Evolutionary conservation across 768 basidiomycete genomes (phyloP).

Genomic region (Hypsizygus marmoreus): DNA sequence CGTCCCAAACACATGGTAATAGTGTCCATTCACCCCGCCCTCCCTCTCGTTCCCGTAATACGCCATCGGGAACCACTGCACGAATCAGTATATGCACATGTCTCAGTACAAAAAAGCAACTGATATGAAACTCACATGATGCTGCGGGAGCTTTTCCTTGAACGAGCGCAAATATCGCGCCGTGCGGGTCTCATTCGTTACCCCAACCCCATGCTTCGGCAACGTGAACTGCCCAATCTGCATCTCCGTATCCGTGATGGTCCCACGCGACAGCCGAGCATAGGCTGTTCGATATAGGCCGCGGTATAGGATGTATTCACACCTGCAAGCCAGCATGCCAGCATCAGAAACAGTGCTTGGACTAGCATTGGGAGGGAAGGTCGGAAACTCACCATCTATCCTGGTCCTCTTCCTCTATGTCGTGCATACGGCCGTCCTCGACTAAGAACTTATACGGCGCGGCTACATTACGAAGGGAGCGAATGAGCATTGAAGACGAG

Average conservation of each 20-base stretch:
- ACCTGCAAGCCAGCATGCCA: slow-evolving; percentile 49
- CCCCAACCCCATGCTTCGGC: slow-evolving; percentile 54
- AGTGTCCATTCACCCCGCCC: slow-evolving; percentile 70
- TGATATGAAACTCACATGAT: slow-evolving; percentile 56
- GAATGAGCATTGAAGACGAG: slow-evolving; percentile 5
- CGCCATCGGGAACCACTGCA: slow-evolving; percentile 75
- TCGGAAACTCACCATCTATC: slow-evolving; percentile 69
- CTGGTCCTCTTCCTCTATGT: slow-evolving; percentile 72
- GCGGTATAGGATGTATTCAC: slow-evolving; percentile 89
- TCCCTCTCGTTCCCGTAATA: slow-evolving; percentile 57
- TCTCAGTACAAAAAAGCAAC: not conserved
- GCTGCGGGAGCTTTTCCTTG: slow-evolving; percentile 66
- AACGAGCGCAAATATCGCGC: slow-evolving; percentile 68
- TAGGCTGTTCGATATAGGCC: slow-evolving; percentile 81
- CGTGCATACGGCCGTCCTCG: slow-evolving; percentile 76
- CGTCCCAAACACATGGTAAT: slow-evolving; percentile 76
- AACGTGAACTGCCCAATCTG: slow-evolving; percentile 86
- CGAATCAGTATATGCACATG: not conserved
- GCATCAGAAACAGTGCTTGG: not conserved
- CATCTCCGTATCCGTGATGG: slow-evolving; percentile 88
- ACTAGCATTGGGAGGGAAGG: too few relatives aligned
- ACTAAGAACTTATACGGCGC: slow-evolving; percentile 77
- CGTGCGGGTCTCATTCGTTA: slow-evolving; percentile 58
- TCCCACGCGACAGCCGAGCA: slow-evolving; percentile 78
- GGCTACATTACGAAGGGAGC: slow-evolving; percentile 38